Evolutionary conservation across 495 filamentous ascomycete genomes (phyloP).

Genomic region (Aspergillus cavernicola): DNA sequence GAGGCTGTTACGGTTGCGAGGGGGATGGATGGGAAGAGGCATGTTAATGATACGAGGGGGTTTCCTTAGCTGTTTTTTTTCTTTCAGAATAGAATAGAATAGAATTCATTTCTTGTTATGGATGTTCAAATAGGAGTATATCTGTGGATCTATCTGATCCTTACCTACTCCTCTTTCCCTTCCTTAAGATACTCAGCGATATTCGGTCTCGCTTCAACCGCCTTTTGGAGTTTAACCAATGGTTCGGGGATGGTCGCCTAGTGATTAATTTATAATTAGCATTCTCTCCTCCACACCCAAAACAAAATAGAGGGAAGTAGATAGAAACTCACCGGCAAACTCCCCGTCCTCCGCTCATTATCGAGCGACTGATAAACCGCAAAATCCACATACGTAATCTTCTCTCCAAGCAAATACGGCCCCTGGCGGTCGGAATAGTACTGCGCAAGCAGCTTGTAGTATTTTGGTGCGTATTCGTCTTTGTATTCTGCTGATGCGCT

Average conservation of each 20-base stretch:
- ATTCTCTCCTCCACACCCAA: not conserved
- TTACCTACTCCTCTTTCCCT: not conserved
- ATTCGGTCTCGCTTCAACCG: not conserved
- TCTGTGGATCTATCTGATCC: too few relatives aligned
- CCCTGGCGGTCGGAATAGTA: constrained; percentile 24
- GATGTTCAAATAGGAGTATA: too few relatives aligned
- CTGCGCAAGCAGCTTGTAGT: constrained; percentile 23
- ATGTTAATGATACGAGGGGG: constrained; percentile 37
- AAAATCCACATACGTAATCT: constrained; percentile 33
- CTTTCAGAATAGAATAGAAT: too few relatives aligned
- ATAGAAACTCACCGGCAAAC: not conserved
- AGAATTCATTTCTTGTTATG: too few relatives aligned
- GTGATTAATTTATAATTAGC: not conserved
- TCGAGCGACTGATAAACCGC: constrained; percentile 34
- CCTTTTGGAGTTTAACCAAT: not conserved
- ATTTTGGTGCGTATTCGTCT: constrained; percentile 22
- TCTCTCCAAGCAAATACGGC: constrained; percentile 31
- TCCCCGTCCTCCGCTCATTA: constrained; percentile 20
- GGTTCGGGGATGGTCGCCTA: not conserved
- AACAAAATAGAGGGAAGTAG: not conserved
- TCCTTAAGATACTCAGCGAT: not conserved
- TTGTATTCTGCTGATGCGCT: constrained; percentile 20
- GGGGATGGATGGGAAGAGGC: constrained; percentile 26
- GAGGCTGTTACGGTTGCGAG: constrained; percentile 42
- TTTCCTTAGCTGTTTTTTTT: too few relatives aligned